phyloP scores from a whole-genome alignment of 1,139 yeast genomes.

The Zygosaccharomyces pseudobailii region DNA sequence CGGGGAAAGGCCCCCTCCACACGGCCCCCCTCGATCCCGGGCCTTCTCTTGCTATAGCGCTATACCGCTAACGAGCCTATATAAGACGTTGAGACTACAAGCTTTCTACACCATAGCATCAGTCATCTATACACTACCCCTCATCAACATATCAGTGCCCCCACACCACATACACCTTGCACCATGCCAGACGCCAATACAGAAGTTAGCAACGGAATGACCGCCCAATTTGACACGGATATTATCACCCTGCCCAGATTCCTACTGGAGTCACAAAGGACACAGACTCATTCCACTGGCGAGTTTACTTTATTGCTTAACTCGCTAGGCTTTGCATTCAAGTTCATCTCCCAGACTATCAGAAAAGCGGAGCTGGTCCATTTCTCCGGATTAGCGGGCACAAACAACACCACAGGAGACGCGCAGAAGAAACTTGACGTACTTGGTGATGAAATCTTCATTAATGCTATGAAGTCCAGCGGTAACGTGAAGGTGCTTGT shows the following conservation, averaged over 20 bases:
- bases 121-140: background rate
- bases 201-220: background rate
- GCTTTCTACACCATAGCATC: background rate
- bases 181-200: slow-evolving; percentile 1
- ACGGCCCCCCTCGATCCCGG: background rate
- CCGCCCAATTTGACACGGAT: slow-evolving; percentile 61
- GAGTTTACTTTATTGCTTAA: slow-evolving; percentile 84
- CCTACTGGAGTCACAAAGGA: slow-evolving; percentile 76
- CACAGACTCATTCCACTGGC: slow-evolving; percentile 77
- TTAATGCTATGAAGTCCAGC: slow-evolving; percentile 93
- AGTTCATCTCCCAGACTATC: slow-evolving; percentile 93
- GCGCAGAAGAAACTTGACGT: slow-evolving; percentile 96
- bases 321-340: slow-evolving; percentile 91
- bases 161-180: background rate
- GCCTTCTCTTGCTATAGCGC: background rate
- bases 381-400: slow-evolving; percentile 78
- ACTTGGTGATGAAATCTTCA: slow-evolving; percentile 94
- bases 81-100: background rate
- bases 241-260: slow-evolving; percentile 85
- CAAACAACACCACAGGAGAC: slow-evolving; percentile 90
- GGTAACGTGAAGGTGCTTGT: slow-evolving; percentile 89
- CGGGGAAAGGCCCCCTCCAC: background rate
- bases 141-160: background rate
- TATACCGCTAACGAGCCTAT: background rate
- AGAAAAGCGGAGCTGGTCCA: slow-evolving; percentile 94